These are phyloP conservation scores for Vinca minor DNA, from an alignment of 257 asterid species.

Conservation along the genomic window DNA sequence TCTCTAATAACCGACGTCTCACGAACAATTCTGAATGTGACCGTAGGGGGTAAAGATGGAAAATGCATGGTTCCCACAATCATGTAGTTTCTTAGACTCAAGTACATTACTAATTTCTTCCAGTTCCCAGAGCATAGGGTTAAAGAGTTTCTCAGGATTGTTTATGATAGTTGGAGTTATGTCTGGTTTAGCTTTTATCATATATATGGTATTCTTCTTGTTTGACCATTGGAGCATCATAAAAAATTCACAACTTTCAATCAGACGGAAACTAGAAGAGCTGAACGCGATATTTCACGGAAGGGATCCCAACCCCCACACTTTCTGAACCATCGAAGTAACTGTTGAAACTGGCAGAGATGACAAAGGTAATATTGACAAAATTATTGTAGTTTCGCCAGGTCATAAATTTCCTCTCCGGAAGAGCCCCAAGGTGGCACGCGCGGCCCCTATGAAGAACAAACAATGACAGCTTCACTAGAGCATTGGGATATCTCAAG, in stretches of 20 bases:
- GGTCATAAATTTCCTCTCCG: no score
- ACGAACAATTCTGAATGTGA: conserved; percentile 33
- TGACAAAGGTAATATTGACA: no score
- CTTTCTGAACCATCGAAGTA: no score
- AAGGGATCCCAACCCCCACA: no score
- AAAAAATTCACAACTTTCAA: not conserved
- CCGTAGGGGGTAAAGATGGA: conserved; percentile 22
- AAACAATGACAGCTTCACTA: no score
- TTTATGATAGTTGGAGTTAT: conserved; percentile 29
- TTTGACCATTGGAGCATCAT: not conserved
- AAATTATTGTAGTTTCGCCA: no score
- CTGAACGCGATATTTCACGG: no score
- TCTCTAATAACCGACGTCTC: conserved; percentile 37
- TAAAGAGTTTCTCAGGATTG: conserved; percentile 48
- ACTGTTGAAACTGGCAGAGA: no score
- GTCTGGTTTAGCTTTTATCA: conserved; percentile 8
- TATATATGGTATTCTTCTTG: not conserved
- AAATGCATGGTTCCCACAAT: conserved; percentile 16
- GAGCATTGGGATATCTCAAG: no score
- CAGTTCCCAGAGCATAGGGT: conserved; percentile 35
- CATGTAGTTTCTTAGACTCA: not conserved
- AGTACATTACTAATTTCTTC: conserved; percentile 3
- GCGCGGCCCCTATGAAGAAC: no score
- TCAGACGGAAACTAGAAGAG: no score
- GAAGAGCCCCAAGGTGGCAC: no score